Percentiles rank a stretch among this genome's conserved stretches.
Conservation (phyloP, 2,329 filamentous ascomycete genomes). For the Monilinia aucupariae region DNA sequence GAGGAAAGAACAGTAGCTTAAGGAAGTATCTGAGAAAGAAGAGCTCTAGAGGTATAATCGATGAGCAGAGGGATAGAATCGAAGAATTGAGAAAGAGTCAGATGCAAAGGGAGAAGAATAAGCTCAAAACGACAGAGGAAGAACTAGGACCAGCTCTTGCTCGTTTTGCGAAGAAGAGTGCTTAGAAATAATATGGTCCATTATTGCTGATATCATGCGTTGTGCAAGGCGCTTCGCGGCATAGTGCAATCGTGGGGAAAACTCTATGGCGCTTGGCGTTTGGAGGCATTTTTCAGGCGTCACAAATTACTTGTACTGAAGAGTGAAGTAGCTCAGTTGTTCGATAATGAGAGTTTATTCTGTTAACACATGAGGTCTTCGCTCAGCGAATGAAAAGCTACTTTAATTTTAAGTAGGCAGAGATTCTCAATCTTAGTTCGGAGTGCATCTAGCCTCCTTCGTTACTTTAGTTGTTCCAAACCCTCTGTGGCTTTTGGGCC, state of each 20-base stretch:
- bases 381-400: neutral
- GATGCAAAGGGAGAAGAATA: conserved; percentile 63
- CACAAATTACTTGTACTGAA: neutral
- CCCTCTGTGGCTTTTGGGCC: conserved; percentile 55
- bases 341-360: conserved; percentile 1
- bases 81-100: conserved; percentile 71
- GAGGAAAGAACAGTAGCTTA: conserved; percentile 84
- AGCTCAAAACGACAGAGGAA: conserved; percentile 59
- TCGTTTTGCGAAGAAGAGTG: conserved; percentile 70
- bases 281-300: conserved; percentile 2
- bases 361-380: neutral
- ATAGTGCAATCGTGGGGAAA: conserved; percentile 2
- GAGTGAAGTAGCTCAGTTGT: neutral
- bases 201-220: neutral
- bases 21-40: conserved; percentile 89
- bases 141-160: conserved; percentile 81
- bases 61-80: conserved; percentile 84
- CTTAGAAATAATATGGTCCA: conserved; percentile 12
- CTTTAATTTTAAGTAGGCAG: neutral
- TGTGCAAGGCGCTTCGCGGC: conserved; percentile 8
- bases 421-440: neutral
- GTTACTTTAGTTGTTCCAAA: conserved; percentile 42
- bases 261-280: conserved; percentile 11
- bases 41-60: conserved; percentile 86
- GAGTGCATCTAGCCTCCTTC: neutral